Conservation (phyloP, 768 basidiomycete species). For the Lanmaoa pseudosensibilis region DNA sequence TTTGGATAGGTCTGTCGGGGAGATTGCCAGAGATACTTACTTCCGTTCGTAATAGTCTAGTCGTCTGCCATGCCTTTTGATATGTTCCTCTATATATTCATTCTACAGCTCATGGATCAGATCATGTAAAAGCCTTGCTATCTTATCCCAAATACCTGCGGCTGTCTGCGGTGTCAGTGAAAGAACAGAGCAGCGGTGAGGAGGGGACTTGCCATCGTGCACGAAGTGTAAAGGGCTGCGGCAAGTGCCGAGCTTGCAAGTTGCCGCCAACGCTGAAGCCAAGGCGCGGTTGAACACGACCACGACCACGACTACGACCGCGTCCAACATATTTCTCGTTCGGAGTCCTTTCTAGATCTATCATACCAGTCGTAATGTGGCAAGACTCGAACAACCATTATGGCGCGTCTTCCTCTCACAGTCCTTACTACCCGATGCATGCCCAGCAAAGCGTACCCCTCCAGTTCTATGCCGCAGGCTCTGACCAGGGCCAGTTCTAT, state of each 20-base stretch:
- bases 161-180: conserved; percentile 41
- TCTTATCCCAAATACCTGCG: conserved; percentile 51
- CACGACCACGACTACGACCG: conserved; percentile 9
- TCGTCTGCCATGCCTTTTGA: conserved; percentile 93
- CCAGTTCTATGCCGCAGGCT: conserved; percentile 74
- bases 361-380: conserved; percentile 56
- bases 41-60: conserved; percentile 95
- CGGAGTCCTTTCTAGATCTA: no score
- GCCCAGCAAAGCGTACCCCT: conserved; percentile 59
- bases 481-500: conserved; percentile 61
- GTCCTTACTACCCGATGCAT: conserved; percentile 49
- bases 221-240: conserved; percentile 9
- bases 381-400: conserved; percentile 66
- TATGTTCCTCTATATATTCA: conserved; percentile 99
- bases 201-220: conserved; percentile 29
- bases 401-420: conserved; percentile 57
- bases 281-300: conserved; percentile 10
- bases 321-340: background rate
- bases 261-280: background rate
- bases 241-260: conserved; percentile 28
- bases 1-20: background rate
- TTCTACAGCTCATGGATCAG: conserved; percentile 55
- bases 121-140: background rate
- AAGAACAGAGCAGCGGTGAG: background rate
- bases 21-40: conserved; percentile 45